Base-by-base conservation (phyloP, 1,139 yeast species). In the Geotrichum fermentans region DNA sequence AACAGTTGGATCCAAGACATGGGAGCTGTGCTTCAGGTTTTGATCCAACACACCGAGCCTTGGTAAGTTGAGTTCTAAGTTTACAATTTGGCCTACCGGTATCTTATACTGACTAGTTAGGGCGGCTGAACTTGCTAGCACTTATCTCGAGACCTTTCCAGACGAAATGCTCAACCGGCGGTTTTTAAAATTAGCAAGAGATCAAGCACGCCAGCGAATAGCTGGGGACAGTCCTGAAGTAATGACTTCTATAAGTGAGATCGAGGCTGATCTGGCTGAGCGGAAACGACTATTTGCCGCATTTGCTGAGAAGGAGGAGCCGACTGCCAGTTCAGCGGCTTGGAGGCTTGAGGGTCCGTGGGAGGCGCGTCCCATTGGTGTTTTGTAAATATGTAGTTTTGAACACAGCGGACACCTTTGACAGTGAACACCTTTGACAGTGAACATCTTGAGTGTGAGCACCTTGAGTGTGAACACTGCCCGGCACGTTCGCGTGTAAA, bases 291-390 rank as follows among this genome's bases (percentile, higher is more conserved):
- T n/a, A n/a, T n/a, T n/a, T n/a, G n/a, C n/a, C n/a, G 10, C 18
- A 33, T 6, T 18, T 11, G 30, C 43, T 24, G 18, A 21, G 26
- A 20, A 37, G 14, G 34, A 20, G 26, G 13, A 26, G 29, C 39
- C 28, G 36, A n/a, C n/a, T n/a, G n/a, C n/a, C n/a, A n/a, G n/a
- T n/a, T n/a, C n/a, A n/a, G n/a, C n/a, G n/a, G 22, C 41, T 6
- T 57, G 59, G 58, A 24, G 38, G 8, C 35, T 36, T 21, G 58
- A 47, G 2, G 52, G 45, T 6, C 43, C 52, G 35, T 59, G 63
- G 63, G 36, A 54, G 16, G 56, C 61, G 3, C 56, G 61, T 3
- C 57, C 62, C 1, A 53, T 59, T 35, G 63, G 63, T n/a, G 54
- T 54, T 14, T 40, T 59, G 34, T 58, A 53, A 47, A 30, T 5